These are phyloP conservation scores for Cordyceps militaris DNA, from an alignment of 2,329 filamentous ascomycete genomes.

Conservation along the genomic window DNA sequence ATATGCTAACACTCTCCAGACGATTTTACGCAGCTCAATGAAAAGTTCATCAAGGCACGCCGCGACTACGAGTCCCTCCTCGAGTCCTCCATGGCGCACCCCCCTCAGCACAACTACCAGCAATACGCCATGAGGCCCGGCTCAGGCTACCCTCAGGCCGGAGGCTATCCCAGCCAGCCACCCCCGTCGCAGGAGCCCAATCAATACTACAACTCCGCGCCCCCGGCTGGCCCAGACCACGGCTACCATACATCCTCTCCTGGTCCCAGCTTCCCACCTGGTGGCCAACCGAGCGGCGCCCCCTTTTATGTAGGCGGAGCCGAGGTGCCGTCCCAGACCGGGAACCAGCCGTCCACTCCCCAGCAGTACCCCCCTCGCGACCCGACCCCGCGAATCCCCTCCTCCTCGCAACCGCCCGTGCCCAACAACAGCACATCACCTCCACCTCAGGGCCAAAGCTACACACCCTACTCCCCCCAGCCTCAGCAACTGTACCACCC, in stretches of 20 bases:
- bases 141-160: conserved; percentile 37
- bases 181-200: conserved; percentile 52
- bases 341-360: conserved; percentile 23
- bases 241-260: conserved; percentile 41
- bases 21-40: conserved; percentile 96
- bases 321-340: conserved; percentile 39
- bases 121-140: conserved; percentile 54
- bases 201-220: conserved; percentile 61
- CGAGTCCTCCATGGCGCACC: conserved; percentile 93
- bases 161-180: conserved; percentile 35
- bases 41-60: conserved; percentile 98
- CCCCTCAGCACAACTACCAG: conserved; percentile 72
- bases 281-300: conserved; percentile 42
- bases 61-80: conserved; percentile 94
- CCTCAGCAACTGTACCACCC: conserved; percentile 21
- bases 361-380: conserved; percentile 43
- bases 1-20: conserved; percentile 46
- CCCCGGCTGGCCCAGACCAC: conserved; percentile 32
- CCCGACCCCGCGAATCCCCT: conserved; percentile 41
- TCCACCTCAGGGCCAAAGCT: conserved; percentile 37
- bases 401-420: conserved; percentile 40
- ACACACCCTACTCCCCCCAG: conserved; percentile 38
- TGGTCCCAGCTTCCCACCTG: conserved; percentile 50
- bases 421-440: conserved; percentile 45
- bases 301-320: conserved; percentile 61